These are phyloP conservation scores for Xylaria sp. DNA, from an alignment of 2,329 filamentous ascomycete species.

Conservation along the genomic window DNA sequence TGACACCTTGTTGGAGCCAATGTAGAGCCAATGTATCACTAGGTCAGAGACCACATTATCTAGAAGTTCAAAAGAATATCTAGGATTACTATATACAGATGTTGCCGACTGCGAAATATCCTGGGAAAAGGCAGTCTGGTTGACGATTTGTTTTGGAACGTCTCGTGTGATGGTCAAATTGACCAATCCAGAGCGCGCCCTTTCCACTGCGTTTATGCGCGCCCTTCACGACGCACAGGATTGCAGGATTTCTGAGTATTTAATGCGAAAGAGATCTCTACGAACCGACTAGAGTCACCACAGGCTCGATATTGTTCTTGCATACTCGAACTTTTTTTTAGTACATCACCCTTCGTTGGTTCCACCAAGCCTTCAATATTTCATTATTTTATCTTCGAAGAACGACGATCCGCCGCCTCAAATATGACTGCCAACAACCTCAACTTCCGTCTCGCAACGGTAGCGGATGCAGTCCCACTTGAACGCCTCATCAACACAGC, in stretches of 20 bases:
- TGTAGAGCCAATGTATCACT: neutral
- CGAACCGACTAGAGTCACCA: neutral
- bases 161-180: neutral
- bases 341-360: too few relatives aligned
- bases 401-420: neutral
- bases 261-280: neutral
- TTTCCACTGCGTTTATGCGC: constrained; percentile 18
- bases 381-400: neutral
- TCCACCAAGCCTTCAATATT: neutral
- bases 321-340: neutral
- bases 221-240: constrained; percentile 9
- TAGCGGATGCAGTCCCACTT: constrained; percentile 35
- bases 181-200: constrained; percentile 23
- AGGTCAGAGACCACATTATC: neutral
- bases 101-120: neutral
- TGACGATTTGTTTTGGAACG: neutral
- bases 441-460: constrained; percentile 39
- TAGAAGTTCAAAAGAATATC: neutral
- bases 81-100: neutral
- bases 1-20: neutral
- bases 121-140: neutral
- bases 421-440: constrained; percentile 19
- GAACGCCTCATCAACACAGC: constrained; percentile 38
- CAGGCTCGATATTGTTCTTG: neutral
- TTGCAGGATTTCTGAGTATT: constrained; percentile 4